Percentiles rank a stretch among this genome's conserved stretches.
phyloP scores from a whole-genome alignment of 345 rosid genomes.

The Luvunga scandens region DNA sequence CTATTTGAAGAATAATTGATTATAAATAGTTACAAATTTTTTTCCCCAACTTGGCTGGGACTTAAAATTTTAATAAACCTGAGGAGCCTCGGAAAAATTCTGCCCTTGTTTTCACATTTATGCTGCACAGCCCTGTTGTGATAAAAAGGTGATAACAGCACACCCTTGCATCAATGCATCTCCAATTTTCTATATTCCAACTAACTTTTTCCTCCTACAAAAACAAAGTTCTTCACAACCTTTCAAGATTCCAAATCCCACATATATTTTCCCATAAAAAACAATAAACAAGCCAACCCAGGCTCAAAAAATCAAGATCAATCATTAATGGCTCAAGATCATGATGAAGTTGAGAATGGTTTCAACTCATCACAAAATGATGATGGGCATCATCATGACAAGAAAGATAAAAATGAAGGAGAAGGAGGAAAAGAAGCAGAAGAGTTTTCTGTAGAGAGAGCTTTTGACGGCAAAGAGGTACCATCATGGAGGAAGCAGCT shows the following conservation, averaged over 20 bases:
- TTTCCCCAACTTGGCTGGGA: too few relatives aligned
- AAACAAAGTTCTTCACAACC: neutral
- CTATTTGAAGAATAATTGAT: too few relatives aligned
- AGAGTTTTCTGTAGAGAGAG: constrained; percentile 43
- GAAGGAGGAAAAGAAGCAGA: constrained; percentile 18
- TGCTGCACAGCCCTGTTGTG: neutral
- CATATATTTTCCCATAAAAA: neutral
- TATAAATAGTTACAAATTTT: neutral
- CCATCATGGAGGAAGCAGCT: constrained; percentile 66
- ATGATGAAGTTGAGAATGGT: constrained; percentile 9
- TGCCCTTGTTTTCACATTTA: neutral
- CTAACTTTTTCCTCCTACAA: neutral
- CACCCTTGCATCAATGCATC: too few relatives aligned
- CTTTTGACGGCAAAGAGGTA: constrained; percentile 45
- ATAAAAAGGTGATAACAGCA: neutral
- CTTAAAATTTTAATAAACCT: neutral
- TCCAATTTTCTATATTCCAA: neutral
- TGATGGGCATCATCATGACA: neutral
- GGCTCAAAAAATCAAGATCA: too few relatives aligned
- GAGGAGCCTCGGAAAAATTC: neutral
- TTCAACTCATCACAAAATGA: neutral
- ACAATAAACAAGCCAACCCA: neutral
- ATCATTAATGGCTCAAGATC: neutral
- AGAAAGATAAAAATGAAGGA: neutral
- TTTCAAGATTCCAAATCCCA: neutral